Percentiles rank a stretch among this genome's conserved stretches.
phyloP scores from a whole-genome alignment of 345 rosid species.

The Lenwebbia sp. region DNA sequence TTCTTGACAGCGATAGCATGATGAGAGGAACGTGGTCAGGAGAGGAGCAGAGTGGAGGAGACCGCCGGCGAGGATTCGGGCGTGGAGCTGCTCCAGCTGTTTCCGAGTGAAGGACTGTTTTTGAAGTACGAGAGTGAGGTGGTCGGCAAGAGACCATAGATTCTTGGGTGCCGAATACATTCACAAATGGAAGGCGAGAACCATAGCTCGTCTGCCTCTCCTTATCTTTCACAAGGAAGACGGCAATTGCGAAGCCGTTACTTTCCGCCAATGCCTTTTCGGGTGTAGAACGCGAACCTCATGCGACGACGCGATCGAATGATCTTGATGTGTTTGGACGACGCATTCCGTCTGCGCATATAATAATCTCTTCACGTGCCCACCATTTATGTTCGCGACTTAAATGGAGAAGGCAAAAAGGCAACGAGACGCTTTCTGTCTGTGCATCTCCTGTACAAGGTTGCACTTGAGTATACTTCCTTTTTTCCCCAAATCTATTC shows the following conservation, averaged over 20 bases:
- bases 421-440: no score
- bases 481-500: neutral
- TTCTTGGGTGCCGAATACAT: neutral
- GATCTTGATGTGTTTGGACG: no score
- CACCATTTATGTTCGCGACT: no score
- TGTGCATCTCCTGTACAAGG: no score
- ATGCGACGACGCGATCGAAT: no score
- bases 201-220: neutral
- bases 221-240: neutral
- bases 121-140: neutral
- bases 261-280: neutral
- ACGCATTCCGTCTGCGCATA: no score
- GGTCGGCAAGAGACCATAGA: neutral
- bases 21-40: neutral
- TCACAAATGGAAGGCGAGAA: neutral
- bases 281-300: no score
- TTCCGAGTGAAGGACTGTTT: neutral
- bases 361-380: no score
- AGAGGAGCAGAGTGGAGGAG: neutral
- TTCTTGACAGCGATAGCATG: neutral
- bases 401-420: no score
- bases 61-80: conserved; percentile 2
- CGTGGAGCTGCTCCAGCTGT: neutral
- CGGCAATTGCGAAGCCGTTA: neutral
- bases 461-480: no score